Evolutionary conservation across 768 basidiomycete species (phyloP).

Genomic region (Hygrophoropsis aurantiaca): DNA sequence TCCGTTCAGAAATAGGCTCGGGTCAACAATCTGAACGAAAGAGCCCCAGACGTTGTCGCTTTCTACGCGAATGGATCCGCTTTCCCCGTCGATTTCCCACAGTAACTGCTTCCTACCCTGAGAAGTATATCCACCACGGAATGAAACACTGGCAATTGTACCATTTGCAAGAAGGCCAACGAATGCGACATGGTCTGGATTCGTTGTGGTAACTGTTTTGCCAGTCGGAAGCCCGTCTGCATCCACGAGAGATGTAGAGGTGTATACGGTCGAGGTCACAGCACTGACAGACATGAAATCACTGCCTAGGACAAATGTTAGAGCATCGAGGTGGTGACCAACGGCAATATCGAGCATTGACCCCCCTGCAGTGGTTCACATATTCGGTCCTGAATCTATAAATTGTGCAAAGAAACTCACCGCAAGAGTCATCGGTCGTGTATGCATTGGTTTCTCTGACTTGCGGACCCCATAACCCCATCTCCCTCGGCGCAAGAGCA

Average conservation of each 20-base stretch:
- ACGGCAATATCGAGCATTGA: constrained; percentile 22
- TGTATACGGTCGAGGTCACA: constrained; percentile 22
- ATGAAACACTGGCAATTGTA: constrained; percentile 25
- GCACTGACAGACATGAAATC: constrained; percentile 28
- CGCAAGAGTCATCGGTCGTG: constrained; percentile 5
- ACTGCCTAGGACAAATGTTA: constrained; percentile 31
- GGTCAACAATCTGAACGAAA: constrained; percentile 21
- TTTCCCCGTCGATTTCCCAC: constrained; percentile 38
- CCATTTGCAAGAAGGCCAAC: constrained; percentile 30
- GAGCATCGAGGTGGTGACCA: constrained; percentile 28
- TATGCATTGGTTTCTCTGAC: constrained; percentile 11
- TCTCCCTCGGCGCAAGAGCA: constrained; percentile 7
- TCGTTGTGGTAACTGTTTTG: constrained; percentile 16
- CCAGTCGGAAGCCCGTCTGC: constrained; percentile 23
- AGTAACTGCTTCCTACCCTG: constrained; percentile 24
- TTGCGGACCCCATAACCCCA: constrained; percentile 12
- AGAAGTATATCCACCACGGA: constrained; percentile 20
- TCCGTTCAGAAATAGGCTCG: constrained; percentile 31
- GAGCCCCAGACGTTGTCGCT: constrained; percentile 7
- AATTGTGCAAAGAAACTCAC: constrained; percentile 2
- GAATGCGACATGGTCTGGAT: constrained; percentile 28
- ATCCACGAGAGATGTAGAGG: constrained; percentile 24
- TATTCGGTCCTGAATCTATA: not conserved
- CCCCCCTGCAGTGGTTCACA: constrained; percentile 16
- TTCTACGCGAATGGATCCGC: constrained; percentile 28